phyloP scores from a whole-genome alignment of 768 basidiomycete species.

The Trametes punicea region DNA sequence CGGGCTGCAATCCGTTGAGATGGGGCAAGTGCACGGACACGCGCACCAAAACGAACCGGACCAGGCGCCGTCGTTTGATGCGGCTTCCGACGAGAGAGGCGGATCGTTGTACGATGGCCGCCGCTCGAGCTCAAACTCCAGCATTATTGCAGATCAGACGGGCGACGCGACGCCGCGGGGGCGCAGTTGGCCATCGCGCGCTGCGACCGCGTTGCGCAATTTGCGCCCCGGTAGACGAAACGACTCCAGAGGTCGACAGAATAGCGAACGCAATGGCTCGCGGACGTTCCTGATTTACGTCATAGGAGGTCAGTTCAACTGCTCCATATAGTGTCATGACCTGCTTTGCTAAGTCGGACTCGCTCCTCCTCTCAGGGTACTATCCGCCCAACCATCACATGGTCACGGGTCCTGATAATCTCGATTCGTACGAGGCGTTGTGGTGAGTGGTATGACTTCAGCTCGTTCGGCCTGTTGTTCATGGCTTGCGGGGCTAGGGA shows the following conservation, averaged over 20 bases:
- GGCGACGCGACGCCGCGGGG: conserved; percentile 28
- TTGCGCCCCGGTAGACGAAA: conserved; percentile 32
- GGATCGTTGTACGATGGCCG: conserved; percentile 6
- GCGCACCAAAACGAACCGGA: not conserved
- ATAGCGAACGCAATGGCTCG: conserved; percentile 35
- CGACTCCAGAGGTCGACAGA: conserved; percentile 13
- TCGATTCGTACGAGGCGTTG: conserved; percentile 79
- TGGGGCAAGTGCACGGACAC: conserved; percentile 31
- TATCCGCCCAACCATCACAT: conserved; percentile 90
- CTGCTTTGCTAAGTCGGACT: not conserved
- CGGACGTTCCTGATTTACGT: conserved; percentile 90
- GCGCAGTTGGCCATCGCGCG: conserved; percentile 57
- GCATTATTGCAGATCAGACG: not conserved
- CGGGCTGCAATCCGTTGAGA: conserved; percentile 71
- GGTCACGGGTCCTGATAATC: conserved; percentile 68
- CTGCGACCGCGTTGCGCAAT: conserved; percentile 59
- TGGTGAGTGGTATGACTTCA: conserved; percentile 45
- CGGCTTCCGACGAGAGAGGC: conserved; percentile 3
- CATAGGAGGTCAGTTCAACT: conserved; percentile 60
- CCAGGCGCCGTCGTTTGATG: conserved; percentile 13
- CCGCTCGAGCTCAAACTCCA: not conserved
- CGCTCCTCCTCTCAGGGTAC: conserved; percentile 53
- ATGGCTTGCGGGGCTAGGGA: conserved; percentile 43
- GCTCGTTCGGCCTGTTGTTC: not conserved
- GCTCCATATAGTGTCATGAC: not conserved